A percentile compares a stretch with the other conserved stretches of the same genome.
Evolutionary conservation across 2,329 filamentous ascomycete species (phyloP).

Genomic region (Fusarium penzigii): DNA sequence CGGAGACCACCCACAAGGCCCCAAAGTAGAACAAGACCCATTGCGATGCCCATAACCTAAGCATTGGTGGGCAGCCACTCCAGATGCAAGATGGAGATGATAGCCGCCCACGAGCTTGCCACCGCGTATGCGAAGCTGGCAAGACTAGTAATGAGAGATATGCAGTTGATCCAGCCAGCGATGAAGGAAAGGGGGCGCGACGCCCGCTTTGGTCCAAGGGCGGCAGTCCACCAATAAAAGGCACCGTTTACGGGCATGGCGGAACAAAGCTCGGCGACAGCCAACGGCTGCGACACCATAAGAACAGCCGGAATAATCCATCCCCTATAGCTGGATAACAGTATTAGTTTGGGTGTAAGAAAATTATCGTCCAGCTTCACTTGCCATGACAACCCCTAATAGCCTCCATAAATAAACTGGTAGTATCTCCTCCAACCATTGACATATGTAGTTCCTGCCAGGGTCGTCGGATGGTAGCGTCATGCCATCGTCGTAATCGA

Average conservation of each 20-base stretch:
- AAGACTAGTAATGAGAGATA: not conserved
- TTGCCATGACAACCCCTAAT: too few species aligned
- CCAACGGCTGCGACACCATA: slow-evolving; percentile 1
- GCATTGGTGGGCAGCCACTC: slow-evolving; percentile 22
- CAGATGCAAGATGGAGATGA: not conserved
- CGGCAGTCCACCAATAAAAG: slow-evolving; percentile 5
- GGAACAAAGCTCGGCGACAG: slow-evolving; percentile 1
- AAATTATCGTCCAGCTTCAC: too few species aligned
- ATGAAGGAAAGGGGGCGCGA: slow-evolving; percentile 1
- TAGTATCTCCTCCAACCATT: too few species aligned
- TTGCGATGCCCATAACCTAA: not conserved
- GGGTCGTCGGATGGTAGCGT: too few species aligned
- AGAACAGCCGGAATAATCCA: slow-evolving; percentile 3
- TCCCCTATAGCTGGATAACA: slow-evolving; percentile 1
- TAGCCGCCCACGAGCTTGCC: not conserved
- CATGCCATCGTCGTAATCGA: too few species aligned
- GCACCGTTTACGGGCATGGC: slow-evolving; percentile 6
- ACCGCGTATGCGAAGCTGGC: not conserved
- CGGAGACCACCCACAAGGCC: not conserved
- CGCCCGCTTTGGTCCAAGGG: not conserved
- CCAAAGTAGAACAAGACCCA: not conserved
- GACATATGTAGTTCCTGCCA: too few species aligned
- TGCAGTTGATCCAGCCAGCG: not conserved
- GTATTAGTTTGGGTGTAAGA: too few species aligned
- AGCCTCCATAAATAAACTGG: too few species aligned